A percentile compares a stretch with the other conserved stretches of the same genome.
phyloP scores from a whole-genome alignment of 192 early-diverging fungal species.

The Gonapodya prolifera region DNA sequence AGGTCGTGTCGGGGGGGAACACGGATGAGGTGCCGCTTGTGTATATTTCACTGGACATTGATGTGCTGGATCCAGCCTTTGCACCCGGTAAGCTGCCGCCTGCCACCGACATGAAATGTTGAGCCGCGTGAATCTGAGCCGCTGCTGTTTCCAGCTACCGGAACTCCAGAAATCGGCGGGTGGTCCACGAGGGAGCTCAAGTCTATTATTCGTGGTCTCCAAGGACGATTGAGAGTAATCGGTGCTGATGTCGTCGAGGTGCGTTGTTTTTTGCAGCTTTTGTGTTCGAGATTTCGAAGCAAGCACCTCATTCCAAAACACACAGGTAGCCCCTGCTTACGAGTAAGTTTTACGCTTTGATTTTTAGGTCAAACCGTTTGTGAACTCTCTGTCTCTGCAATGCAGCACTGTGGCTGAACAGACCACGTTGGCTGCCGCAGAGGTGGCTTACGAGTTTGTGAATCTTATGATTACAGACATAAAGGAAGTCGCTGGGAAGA shows the following conservation, averaged over 20 bases:
- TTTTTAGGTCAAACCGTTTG: too few relatives aligned
- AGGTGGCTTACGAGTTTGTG: background rate
- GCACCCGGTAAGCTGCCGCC: conserved; percentile 5
- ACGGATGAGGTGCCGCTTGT: conserved; percentile 12
- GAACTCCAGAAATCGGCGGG: conserved; percentile 25
- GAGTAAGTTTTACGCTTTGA: background rate
- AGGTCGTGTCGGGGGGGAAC: conserved; percentile 11
- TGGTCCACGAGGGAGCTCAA: conserved; percentile 24
- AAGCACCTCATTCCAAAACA: too few relatives aligned
- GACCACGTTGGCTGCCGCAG: background rate
- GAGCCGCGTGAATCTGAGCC: too few relatives aligned
- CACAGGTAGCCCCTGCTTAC: background rate
- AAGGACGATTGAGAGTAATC: conserved; percentile 19
- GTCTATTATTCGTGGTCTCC: conserved; percentile 18
- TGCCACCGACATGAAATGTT: too few relatives aligned
- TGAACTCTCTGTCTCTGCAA: too few relatives aligned
- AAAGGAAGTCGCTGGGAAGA: background rate
- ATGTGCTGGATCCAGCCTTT: conserved; percentile 26
- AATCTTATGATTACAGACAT: background rate
- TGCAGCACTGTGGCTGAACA: too few relatives aligned
- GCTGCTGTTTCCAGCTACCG: conserved; percentile 15
- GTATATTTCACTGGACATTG: conserved; percentile 27
- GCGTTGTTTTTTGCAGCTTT: too few relatives aligned
- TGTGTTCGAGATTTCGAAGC: too few relatives aligned
- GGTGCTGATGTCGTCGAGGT: conserved; percentile 31